phyloP scores from a whole-genome alignment of 2,329 filamentous ascomycete species.

The Hortaea sp. region DNA sequence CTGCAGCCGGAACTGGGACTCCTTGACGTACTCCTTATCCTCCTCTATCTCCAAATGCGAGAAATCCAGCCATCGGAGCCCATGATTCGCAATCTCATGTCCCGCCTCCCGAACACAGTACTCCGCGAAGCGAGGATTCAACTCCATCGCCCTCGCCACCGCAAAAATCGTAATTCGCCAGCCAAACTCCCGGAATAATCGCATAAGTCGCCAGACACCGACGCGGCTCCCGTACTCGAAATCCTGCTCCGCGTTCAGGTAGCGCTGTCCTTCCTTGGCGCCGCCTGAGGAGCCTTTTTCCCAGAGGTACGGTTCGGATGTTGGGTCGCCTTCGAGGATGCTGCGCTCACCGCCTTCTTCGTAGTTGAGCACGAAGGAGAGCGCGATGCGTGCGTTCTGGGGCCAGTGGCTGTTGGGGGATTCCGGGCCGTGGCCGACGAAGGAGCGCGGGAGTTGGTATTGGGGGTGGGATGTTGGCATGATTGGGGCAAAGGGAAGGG shows the following conservation, averaged over 20 bases:
- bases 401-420: constrained; percentile 28
- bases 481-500: not conserved
- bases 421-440: constrained; percentile 22
- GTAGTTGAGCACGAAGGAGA: constrained; percentile 38
- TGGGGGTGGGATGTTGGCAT: constrained; percentile 25
- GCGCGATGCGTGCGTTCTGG: constrained; percentile 33
- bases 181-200: constrained; percentile 32
- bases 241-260: constrained; percentile 38
- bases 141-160: constrained; percentile 31
- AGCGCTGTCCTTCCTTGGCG: constrained; percentile 23
- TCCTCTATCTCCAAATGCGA: constrained; percentile 33
- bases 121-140: constrained; percentile 31
- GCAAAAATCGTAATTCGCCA: constrained; percentile 36
- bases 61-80: constrained; percentile 35
- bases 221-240: constrained; percentile 29
- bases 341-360: constrained; percentile 34
- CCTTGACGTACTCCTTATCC: constrained; percentile 39
- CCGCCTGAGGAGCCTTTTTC: constrained; percentile 26
- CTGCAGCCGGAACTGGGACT: constrained; percentile 32
- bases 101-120: constrained; percentile 26
- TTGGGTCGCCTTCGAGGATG: constrained; percentile 31
- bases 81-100: constrained; percentile 29
- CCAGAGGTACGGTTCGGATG: constrained; percentile 28
- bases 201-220: constrained; percentile 31
- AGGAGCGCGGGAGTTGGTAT: constrained; percentile 29